phyloP scores from a whole-genome alignment of 768 basidiomycete genomes.

The Mycena sanguinolenta region DNA sequence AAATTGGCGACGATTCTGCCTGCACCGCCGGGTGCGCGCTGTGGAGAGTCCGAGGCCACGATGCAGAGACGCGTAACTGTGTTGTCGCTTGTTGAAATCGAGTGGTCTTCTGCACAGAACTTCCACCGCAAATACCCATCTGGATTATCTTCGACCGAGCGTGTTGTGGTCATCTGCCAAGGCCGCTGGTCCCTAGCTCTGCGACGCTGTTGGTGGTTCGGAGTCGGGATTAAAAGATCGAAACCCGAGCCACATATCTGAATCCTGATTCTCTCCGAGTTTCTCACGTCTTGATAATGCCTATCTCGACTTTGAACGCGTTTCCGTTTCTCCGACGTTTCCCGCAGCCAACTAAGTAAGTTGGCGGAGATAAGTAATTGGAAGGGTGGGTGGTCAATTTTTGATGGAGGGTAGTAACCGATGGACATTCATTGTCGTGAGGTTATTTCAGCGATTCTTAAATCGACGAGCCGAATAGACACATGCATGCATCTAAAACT shows the following conservation, averaged over 20 bases:
- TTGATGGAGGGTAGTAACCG: too few relatives aligned
- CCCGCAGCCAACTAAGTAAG: neutral
- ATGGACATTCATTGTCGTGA: too few relatives aligned
- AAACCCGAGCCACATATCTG: constrained; percentile 18
- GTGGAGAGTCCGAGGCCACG: constrained; percentile 34
- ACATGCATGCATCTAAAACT: too few relatives aligned
- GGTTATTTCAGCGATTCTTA: too few relatives aligned
- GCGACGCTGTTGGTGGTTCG: constrained; percentile 10
- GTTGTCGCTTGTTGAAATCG: constrained; percentile 30
- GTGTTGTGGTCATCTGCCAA: constrained; percentile 24
- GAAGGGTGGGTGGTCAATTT: neutral
- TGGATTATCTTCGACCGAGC: constrained; percentile 7
- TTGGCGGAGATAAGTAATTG: neutral
- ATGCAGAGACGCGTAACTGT: constrained; percentile 37
- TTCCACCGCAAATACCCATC: constrained; percentile 18
- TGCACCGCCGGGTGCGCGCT: constrained; percentile 24
- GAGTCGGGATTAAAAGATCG: constrained; percentile 7
- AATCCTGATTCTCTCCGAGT: constrained; percentile 18
- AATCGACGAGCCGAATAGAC: too few relatives aligned
- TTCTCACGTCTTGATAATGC: constrained; percentile 31
- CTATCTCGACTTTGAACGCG: neutral
- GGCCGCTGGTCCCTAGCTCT: neutral
- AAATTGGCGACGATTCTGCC: constrained; percentile 13
- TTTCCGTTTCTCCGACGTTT: neutral
- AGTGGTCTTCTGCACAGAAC: constrained; percentile 24